Conservation (phyloP, 2,329 filamentous ascomycete species). For the Penicillium vulpinum region DNA sequence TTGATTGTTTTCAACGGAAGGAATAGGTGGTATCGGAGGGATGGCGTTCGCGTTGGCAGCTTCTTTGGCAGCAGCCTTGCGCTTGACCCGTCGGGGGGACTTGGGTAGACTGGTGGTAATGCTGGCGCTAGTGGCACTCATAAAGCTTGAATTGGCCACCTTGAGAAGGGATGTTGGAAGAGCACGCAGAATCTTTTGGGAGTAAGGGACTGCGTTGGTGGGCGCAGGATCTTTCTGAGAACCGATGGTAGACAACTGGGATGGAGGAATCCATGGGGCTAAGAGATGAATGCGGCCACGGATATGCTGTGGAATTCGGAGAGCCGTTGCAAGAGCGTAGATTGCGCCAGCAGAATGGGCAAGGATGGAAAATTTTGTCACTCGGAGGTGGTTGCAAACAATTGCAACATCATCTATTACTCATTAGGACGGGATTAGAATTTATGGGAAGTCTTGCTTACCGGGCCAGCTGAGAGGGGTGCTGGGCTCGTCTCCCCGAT, state of each 20-base stretch:
- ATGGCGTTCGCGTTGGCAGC: constrained; percentile 39
- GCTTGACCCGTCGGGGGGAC: constrained; percentile 60
- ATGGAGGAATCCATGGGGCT: constrained; percentile 89
- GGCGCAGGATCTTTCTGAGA: constrained; percentile 73
- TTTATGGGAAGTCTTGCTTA: not conserved
- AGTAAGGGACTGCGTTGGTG: constrained; percentile 82
- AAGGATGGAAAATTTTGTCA: constrained; percentile 93
- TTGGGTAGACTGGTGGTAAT: constrained; percentile 77
- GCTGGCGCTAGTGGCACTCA: constrained; percentile 85
- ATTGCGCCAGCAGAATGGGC: constrained; percentile 98
- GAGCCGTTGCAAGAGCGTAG: constrained; percentile 89
- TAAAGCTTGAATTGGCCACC: constrained; percentile 92
- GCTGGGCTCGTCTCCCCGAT: constrained; percentile 70
- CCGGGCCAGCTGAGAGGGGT: constrained; percentile 84
- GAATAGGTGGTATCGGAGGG: constrained; percentile 54
- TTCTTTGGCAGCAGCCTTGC: constrained; percentile 51
- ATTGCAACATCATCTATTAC: constrained; percentile 74
- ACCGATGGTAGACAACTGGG: constrained; percentile 79
- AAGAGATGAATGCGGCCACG: constrained; percentile 90
- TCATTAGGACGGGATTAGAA: not conserved
- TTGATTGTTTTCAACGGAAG: constrained; percentile 16
- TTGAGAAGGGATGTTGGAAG: constrained; percentile 88
- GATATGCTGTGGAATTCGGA: constrained; percentile 95
- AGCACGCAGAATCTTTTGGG: constrained; percentile 85
- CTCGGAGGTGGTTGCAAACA: constrained; percentile 87